Evolutionary conservation across 192 early-diverging fungal species (phyloP), one percentile per base, ranked within the genome.

Genomic region (Globomyces pollinis-pini): DNA sequence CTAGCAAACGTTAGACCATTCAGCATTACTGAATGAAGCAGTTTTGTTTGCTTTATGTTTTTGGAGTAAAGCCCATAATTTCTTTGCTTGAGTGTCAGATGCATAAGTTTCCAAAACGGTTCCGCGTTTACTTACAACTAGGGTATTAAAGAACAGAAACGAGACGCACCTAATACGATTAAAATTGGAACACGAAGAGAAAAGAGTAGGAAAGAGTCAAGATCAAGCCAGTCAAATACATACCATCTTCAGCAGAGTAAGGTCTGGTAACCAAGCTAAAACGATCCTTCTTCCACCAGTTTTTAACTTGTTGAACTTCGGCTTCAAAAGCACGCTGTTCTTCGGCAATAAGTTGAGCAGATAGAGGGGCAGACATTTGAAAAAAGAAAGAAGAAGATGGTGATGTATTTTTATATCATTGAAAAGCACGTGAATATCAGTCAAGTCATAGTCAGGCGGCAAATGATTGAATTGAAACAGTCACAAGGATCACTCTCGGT

Each of bases 121-220:
- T 57, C 95, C 93, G 44, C 95, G 85, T 79, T 98, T 98, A 50
- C 78, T 72, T 33, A 88, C 91, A 38, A 98, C 86, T 66, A 81
- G 1, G 24, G 23, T 30, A 15, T 43, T 43, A 43, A 43, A 26
- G 51, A 9, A 42, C 43, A 21, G 36, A 7, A n/a, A n/a, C n/a
- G n/a, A n/a, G n/a, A 6, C 50, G 42, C 13, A 16, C 15, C 6
- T 24, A 21, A 62, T 34, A 61, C 6, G 9, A 26, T 51, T n/a
- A n/a, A n/a, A n/a, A n/a, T n/a, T n/a, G n/a, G n/a, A n/a, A n/a
- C n/a, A n/a, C n/a, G n/a, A n/a, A 33, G 41, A n/a, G 31, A 32
- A 32, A n/a, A 13, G 31, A 50, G 13, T n/a, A 50, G 16, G 31
- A n/a, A n/a, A n/a, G n/a, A n/a, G n/a, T n/a, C n/a, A n/a, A n/a